These are phyloP conservation scores for Fusarium subglutinans DNA, from an alignment of 2,329 filamentous ascomycete genomes.

Conservation along the genomic window DNA sequence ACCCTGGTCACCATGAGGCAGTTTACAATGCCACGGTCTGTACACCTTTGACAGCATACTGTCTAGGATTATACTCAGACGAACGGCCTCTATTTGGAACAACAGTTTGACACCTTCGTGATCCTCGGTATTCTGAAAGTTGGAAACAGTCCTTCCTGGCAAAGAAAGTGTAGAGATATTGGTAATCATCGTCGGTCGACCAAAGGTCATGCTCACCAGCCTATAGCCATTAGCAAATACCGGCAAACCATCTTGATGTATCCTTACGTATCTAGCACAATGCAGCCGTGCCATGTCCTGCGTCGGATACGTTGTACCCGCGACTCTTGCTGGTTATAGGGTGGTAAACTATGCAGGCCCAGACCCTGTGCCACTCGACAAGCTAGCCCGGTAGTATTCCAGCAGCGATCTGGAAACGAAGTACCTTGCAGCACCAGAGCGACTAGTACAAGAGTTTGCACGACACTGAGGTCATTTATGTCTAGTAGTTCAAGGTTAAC, in stretches of 20 bases:
- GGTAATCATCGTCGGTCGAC: background rate
- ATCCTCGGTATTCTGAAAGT: rapidly evolving
- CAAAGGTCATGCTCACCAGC: background rate
- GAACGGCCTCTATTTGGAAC: background rate
- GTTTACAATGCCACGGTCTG: background rate
- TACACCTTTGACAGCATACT: background rate
- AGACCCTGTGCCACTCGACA: background rate
- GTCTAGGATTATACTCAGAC: background rate
- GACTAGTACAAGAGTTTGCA: background rate
- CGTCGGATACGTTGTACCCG: background rate
- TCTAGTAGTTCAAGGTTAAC: background rate
- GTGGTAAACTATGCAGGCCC: background rate
- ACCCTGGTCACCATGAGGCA: background rate
- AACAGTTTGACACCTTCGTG: background rate
- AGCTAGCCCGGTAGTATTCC: background rate
- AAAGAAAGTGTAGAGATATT: background rate
- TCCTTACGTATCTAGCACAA: background rate
- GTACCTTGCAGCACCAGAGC: background rate
- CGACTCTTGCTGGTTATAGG: background rate
- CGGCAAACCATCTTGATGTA: rapidly evolving
- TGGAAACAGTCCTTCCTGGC: background rate
- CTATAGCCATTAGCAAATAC: background rate
- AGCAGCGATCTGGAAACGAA: background rate
- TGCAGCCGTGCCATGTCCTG: background rate
- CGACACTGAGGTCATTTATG: background rate